phyloP scores from a whole-genome alignment of 768 basidiomycete species.

The Scleroderma bovista region DNA sequence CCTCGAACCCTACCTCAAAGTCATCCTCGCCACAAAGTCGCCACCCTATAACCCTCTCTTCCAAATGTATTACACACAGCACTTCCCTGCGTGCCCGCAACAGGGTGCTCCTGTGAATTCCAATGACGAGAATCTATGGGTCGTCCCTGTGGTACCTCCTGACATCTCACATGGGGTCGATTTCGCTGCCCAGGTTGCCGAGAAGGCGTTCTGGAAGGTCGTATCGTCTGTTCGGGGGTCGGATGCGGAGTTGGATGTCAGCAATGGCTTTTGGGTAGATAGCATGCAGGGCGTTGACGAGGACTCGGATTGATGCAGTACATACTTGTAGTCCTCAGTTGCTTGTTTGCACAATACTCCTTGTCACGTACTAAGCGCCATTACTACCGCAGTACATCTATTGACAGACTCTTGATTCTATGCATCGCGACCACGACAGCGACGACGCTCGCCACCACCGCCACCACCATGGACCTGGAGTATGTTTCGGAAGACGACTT shows the following conservation, averaged over 20 bases:
- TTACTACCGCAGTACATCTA: no score
- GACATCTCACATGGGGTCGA: constrained; percentile 53
- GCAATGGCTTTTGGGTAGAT: constrained; percentile 9
- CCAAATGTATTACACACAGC: constrained; percentile 52
- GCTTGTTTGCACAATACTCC: no score
- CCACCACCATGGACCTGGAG: no score
- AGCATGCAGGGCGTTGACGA: not conserved
- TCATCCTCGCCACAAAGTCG: constrained; percentile 30
- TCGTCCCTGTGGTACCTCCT: constrained; percentile 23
- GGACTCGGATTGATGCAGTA: constrained; percentile 1
- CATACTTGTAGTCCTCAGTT: no score
- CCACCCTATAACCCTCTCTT: constrained; percentile 37
- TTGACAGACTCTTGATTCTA: no score
- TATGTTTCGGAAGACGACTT: no score
- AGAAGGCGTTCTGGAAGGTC: constrained; percentile 48
- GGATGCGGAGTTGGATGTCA: not conserved
- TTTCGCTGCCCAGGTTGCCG: constrained; percentile 49
- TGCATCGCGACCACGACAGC: no score
- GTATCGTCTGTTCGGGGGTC: not conserved
- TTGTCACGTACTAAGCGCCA: no score
- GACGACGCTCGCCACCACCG: no score
- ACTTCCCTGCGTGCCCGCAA: constrained; percentile 11
- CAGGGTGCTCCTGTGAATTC: not conserved
- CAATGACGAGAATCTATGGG: constrained; percentile 5
- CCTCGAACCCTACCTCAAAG: constrained; percentile 53